Conservation (phyloP, 495 filamentous ascomycete species). For the Aspergillus carlsbadensis region DNA sequence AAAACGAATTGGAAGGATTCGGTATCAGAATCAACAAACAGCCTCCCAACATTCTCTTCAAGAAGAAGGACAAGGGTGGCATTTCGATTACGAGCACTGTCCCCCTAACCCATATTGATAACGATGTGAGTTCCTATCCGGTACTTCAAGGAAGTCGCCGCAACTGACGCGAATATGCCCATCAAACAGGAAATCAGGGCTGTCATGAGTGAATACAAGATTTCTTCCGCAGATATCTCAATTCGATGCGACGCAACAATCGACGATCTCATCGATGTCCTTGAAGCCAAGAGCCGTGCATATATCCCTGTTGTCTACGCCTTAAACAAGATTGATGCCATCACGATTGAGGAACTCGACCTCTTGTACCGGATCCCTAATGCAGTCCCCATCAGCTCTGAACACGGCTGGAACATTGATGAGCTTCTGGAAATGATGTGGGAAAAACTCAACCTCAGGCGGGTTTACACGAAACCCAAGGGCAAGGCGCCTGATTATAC, state of each 20-base stretch:
- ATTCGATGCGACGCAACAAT: constrained; percentile 94
- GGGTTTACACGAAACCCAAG: constrained; percentile 98
- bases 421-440: constrained; percentile 97
- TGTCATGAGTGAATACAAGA: constrained; percentile 95
- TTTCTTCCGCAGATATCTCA: constrained; percentile 94
- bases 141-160: not conserved
- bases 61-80: constrained; percentile 99
- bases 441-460: constrained; percentile 87
- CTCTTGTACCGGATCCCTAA: constrained; percentile 95
- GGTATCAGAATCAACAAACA: constrained; percentile 97
- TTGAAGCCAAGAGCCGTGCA: constrained; percentile 91
- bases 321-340: constrained; percentile 98
- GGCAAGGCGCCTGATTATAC: constrained; percentile 91
- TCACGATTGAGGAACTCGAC: constrained; percentile 96
- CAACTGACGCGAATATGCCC: constrained; percentile 21
- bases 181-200: constrained; percentile 80
- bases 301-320: constrained; percentile 99
- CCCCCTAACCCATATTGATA: constrained; percentile 86
- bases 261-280: constrained; percentile 90
- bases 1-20: constrained; percentile 95
- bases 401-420: constrained; percentile 98
- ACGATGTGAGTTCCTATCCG: constrained; percentile 56
- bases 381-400: constrained; percentile 92
- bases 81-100: constrained; percentile 91
- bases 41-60: constrained; percentile 96